Conservation (phyloP, 192 early-diverging fungal genomes). For the Backusella macrospora region DNA sequence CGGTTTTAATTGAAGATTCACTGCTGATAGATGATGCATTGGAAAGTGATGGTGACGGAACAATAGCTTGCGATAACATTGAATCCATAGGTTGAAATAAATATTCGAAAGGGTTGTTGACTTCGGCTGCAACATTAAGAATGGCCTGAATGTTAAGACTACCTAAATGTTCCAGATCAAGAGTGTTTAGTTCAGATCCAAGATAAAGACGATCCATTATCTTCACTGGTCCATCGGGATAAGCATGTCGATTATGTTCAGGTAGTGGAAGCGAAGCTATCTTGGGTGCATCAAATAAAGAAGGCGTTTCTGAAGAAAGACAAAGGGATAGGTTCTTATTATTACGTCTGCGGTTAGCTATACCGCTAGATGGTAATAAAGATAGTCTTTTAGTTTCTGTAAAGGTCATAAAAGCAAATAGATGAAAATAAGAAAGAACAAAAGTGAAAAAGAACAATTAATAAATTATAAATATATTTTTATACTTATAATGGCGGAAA, state of each 20-base stretch:
- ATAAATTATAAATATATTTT: constrained; percentile 3
- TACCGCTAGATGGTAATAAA: constrained; percentile 14
- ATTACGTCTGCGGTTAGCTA: constrained; percentile 31
- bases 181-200: constrained; percentile 67
- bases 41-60: constrained; percentile 20
- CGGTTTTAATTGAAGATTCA: not conserved
- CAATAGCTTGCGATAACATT: not conserved
- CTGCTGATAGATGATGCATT: constrained; percentile 12
- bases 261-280: not conserved
- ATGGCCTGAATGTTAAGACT: constrained; percentile 59
- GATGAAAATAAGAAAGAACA: constrained; percentile 1
- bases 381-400: constrained; percentile 18
- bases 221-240: constrained; percentile 56
- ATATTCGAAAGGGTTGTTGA: constrained; percentile 42
- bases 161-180: constrained; percentile 48
- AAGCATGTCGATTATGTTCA: constrained; percentile 42
- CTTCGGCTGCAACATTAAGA: constrained; percentile 82
- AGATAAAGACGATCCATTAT: constrained; percentile 72
- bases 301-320: constrained; percentile 2
- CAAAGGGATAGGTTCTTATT: constrained; percentile 40
- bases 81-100: constrained; percentile 26
- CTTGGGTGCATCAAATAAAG: not conserved
- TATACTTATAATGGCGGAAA: not conserved
- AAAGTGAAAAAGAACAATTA: not conserved
- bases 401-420: constrained; percentile 2